Base-by-base conservation (phyloP, 148 eudicot genomes). In the Rhododendron vialii region DNA sequence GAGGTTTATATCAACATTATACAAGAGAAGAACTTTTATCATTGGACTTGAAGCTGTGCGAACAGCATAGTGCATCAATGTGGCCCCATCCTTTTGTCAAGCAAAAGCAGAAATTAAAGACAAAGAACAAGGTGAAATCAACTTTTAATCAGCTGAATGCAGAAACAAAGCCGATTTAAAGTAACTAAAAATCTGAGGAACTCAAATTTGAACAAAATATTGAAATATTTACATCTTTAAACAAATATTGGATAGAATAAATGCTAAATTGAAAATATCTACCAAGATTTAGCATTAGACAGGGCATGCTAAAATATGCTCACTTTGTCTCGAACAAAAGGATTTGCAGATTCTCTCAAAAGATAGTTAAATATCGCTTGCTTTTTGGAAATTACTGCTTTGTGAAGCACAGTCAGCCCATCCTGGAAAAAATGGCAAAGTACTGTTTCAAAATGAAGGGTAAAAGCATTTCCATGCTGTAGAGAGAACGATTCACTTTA, bases 21-120 rank as follows among this genome's bases (percentile, higher is more conserved):
- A 92, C 86, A 95, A 85, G 79, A 97, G 84, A 79, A 97, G 92
- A 33, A 92, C 91, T 86, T 97, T 97, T 84, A 97, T 94, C 92
- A 94, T 92, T 85, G 89, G 93, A 86, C 85, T 91, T 87, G 99
- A 93, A 69, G 96, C 96, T 10, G 93, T 88, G 48, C 89, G 90
- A 57, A 97, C 98, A 83, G 99, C 99, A 90, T 94, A 97, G 86
- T 97, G 99, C 95, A 97, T 90, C 87, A 97, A 90, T 28, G 96
- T 95, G 80, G 99, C 98, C 69, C 99, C 98, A 43, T 93, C 96
- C 99, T 97, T 90, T 82, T 79, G 50, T 85, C 59, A 85, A 41
- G 2, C 50, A 69, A 78, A 86, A 17, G 15, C 30, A 65, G 55
- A 61, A 59, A 83, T 33, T 86, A 8, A 36, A 17, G 55, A 78